Base-by-base conservation (phyloP, 2,329 filamentous ascomycete species). In the Colletotrichum scovillei region DNA sequence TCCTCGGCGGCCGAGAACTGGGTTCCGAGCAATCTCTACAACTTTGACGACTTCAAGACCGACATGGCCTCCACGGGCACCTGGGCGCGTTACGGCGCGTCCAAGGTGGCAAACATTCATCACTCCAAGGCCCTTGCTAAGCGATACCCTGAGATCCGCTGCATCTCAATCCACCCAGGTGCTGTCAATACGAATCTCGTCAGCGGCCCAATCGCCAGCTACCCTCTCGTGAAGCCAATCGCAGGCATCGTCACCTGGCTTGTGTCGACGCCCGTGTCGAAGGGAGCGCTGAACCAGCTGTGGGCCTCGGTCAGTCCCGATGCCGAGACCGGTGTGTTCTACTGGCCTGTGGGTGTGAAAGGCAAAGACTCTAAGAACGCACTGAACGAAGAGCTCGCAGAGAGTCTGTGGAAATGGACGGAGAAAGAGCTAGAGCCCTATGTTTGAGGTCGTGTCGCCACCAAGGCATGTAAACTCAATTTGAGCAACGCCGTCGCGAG, bases 71-170 rank as follows among this genome's bases (percentile, higher is more conserved):
- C 74, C 0, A 68, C 71, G 1, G 81, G 79, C 32, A 83, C 83
- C 8, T 86, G 84, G 81, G 77, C 80, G 3, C 85, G 86, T 1
- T 90, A 89, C 75, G 85, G 82, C 9, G 84, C 86, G n/a, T 86
- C 84, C 72, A 68, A 74, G 22, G 64, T 82, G 30, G 79, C 81
- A 12, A 82, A 80, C 5, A 68, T 76, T 3, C 75, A 76, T 0
- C 77, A 80, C 65, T 26, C 46, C 24, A 60, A 65, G 19, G 67
- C 74, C 8, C 74, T 73, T 19, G 80, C 81, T 1, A 62, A 64
- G 42, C 83, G 84, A 1, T 81, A 85, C 67, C 85, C 85, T 0
- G 75, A 81, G 22, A 80, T 88, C 1, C 82, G 80, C 26, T 82
- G 83, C 26, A 81, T 89, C 11, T 82, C 85, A 0, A 76, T 90